A percentile compares a stretch with the other conserved stretches of the same genome.
These are phyloP conservation scores for Solanum boliviense DNA, from an alignment of 257 asterid genomes.

Conservation along the genomic window DNA sequence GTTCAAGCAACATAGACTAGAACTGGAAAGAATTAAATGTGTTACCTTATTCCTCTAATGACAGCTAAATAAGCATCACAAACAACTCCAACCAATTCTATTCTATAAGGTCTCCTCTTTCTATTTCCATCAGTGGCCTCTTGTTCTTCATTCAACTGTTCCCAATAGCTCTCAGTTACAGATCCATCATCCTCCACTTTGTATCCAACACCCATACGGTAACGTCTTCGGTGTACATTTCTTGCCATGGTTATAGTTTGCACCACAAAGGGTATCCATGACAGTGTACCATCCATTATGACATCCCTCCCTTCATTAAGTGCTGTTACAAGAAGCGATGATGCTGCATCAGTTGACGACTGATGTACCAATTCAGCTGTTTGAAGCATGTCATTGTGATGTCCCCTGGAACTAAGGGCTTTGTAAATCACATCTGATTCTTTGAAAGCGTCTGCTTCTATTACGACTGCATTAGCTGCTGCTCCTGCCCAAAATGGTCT, in stretches of 20 bases:
- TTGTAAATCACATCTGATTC: conserved; percentile 84
- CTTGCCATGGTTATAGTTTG: conserved; percentile 17
- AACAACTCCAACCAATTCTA: conserved; percentile 16
- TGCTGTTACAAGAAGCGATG: conserved; percentile 84
- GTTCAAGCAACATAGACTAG: background rate
- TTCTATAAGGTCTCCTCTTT: conserved; percentile 10
- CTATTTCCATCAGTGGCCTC: conserved; percentile 14
- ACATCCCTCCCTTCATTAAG: conserved; percentile 95
- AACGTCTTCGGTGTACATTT: conserved; percentile 15
- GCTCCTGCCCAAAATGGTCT: conserved; percentile 22
- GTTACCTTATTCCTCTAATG: conserved; percentile 16
- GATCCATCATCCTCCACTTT: conserved; percentile 11
- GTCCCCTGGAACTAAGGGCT: conserved; percentile 78
- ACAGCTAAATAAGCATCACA: conserved; percentile 19
- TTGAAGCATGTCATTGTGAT: conserved; percentile 94
- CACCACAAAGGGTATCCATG: conserved; percentile 94
- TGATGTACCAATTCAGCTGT: conserved; percentile 91
- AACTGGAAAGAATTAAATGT: background rate
- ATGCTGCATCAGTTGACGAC: conserved; percentile 93
- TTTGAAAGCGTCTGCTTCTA: conserved; percentile 77
- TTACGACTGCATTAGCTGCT: conserved; percentile 8
- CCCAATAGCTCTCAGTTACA: conserved; percentile 12
- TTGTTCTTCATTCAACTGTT: conserved; percentile 6
- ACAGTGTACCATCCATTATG: conserved; percentile 94
- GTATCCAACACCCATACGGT: conserved; percentile 12